phyloP scores from a whole-genome alignment of 83 land plant species.

The Picea abies region DNA sequence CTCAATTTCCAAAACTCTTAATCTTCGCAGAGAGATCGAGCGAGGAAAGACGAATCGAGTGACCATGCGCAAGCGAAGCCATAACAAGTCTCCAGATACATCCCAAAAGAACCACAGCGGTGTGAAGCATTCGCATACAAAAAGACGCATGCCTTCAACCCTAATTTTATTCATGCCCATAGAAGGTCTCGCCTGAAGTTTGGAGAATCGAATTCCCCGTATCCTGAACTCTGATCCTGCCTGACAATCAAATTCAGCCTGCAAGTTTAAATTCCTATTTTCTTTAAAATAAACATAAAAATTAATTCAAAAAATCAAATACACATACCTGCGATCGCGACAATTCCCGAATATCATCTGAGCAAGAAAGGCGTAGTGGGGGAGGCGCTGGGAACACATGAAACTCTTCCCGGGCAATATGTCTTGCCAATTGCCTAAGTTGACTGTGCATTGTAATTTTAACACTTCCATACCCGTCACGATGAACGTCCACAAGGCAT shows the following conservation, averaged over 20 bases:
- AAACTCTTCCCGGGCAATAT: background rate
- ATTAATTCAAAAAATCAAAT: background rate
- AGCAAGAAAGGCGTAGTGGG: no score
- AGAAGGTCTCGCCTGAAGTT: no score
- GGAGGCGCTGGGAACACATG: background rate
- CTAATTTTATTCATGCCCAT: background rate
- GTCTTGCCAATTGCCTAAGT: background rate
- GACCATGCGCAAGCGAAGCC: background rate
- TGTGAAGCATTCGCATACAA: background rate
- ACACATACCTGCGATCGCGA: background rate
- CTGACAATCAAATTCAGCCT: no score
- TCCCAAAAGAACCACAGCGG: rapidly evolving
- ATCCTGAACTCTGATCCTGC: background rate
- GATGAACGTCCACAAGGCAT: background rate
- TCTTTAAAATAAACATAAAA: no score
- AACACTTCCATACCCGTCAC: background rate
- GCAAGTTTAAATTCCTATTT: no score
- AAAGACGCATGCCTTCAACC: background rate
- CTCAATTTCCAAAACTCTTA: background rate
- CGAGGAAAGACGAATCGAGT: background rate
- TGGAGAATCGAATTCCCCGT: background rate
- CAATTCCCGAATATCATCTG: no score
- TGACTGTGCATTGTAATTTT: background rate
- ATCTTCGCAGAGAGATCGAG: background rate
- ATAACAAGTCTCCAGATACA: background rate